These are phyloP conservation scores for Scedosporium boydii DNA, from an alignment of 2,329 filamentous ascomycete genomes.

Conservation along the genomic window DNA sequence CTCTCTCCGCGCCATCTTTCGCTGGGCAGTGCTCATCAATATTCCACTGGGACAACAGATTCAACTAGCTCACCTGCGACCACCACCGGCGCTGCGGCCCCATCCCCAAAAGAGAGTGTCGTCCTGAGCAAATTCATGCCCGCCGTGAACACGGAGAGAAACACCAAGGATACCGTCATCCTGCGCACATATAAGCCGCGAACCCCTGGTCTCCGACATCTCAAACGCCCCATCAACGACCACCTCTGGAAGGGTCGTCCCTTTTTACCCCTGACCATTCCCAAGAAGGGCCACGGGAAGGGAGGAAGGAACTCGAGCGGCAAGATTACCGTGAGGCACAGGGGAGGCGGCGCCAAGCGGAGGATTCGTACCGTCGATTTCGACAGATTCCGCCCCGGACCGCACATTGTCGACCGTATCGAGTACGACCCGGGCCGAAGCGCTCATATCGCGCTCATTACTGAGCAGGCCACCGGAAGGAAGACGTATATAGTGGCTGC, in stretches of 20 bases:
- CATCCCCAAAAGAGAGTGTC: background rate
- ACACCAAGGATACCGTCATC: conserved; percentile 25
- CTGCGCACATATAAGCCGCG: conserved; percentile 87
- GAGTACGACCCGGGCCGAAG: conserved; percentile 93
- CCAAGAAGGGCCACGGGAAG: conserved; percentile 86
- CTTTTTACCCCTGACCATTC: conserved; percentile 71
- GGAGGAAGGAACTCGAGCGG: conserved; percentile 88
- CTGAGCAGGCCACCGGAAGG: conserved; percentile 59
- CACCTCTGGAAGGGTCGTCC: conserved; percentile 94
- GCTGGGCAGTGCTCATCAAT: background rate
- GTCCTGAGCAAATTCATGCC: background rate
- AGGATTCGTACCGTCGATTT: conserved; percentile 92
- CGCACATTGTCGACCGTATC: conserved; percentile 84
- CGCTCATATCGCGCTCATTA: conserved; percentile 84
- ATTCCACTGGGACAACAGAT: background rate
- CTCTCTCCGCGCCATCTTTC: background rate
- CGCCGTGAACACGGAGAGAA: background rate
- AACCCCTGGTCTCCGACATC: conserved; percentile 84
- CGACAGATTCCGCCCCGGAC: conserved; percentile 64
- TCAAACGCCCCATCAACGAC: conserved; percentile 87
- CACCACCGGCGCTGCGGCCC: background rate
- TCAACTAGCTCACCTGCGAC: background rate
- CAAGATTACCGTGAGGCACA: conserved; percentile 78
- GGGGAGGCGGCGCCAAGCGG: conserved; percentile 84
- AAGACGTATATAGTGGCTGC: conserved; percentile 93